Evolutionary conservation across 805 yeast species (phyloP), one percentile per base, ranked within the genome.

Genomic region (Metschnikowia cerradonensis): DNA sequence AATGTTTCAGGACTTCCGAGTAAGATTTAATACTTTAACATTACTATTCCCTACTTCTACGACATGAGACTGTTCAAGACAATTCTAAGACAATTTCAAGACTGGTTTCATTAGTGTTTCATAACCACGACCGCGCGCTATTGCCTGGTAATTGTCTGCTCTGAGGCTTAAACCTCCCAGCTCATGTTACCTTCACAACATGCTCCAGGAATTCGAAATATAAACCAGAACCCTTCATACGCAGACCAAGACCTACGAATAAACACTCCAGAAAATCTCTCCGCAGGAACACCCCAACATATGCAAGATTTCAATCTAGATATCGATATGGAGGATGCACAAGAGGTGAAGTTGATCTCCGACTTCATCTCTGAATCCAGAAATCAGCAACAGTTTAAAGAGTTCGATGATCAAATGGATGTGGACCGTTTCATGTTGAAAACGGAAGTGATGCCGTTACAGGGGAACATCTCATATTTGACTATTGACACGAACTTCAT

Each of bases 401-500:
- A 11, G 30, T 11, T 31, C 6, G 33, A 55, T 56, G 54, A 54
- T 34, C 51, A 44, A n/a, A 55, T 57, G 56, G 60, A 53, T n/a
- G 52, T 53, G 3, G 60, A 60, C 30, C 52, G 59, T 22, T 45
- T 46, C 19, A 44, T 48, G 41, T 35, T 50, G 33, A 56, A 48
- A 15, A 48, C 61, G 4, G 52, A 52, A 19, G 19, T 48, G 8
- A 54, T 56, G 22, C 41, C 51, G 3, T 42, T 49, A 2, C 60
- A 55, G 33, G 67, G 64, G 2, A 63, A 64, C 48, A 40, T 56
- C 7, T 66, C 82, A 11, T 68, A 72, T 19, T 68, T 90, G 52
- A 83, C 90, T 0, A 71, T 89, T 0, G 97, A 91, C 63, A 91
- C 97, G 2, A 91, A 91, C 62, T 88, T 91, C 62, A 72, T 88